These are phyloP conservation scores for Isatis lusitanica DNA, from an alignment of 441 rosid genomes.

Conservation along the genomic window DNA sequence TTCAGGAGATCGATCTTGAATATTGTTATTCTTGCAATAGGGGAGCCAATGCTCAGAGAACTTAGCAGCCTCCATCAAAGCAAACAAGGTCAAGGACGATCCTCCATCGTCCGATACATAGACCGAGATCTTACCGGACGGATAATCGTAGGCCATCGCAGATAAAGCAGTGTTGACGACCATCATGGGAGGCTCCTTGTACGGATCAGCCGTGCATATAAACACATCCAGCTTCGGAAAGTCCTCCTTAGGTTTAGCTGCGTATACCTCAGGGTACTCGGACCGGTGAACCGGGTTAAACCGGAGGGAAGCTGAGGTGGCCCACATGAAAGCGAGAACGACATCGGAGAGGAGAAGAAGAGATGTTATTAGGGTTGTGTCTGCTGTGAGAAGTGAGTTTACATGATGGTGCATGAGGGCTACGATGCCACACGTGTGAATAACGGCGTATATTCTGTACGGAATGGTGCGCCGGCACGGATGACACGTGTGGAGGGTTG, in stretches of 20 bases:
- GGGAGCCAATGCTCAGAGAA: constrained; percentile 61
- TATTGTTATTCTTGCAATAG: constrained; percentile 40
- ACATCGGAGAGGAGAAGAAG: constrained; percentile 54
- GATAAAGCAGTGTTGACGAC: constrained; percentile 77
- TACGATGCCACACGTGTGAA: constrained; percentile 50
- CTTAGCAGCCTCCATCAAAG: constrained; percentile 44
- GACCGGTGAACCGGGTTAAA: constrained; percentile 42
- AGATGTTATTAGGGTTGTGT: constrained; percentile 20
- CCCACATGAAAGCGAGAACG: constrained; percentile 72
- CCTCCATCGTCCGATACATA: constrained; percentile 68
- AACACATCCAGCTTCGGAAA: constrained; percentile 64
- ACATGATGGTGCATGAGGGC: constrained; percentile 52
- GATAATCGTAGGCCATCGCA: constrained; percentile 78
- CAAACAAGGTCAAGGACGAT: constrained; percentile 47
- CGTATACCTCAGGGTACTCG: constrained; percentile 52
- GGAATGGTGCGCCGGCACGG: constrained; percentile 42
- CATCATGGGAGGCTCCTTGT: constrained; percentile 74
- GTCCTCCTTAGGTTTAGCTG: constrained; percentile 22
- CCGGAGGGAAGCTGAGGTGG: constrained; percentile 37
- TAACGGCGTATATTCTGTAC: constrained; percentile 49
- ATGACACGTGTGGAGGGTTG: constrained; percentile 44
- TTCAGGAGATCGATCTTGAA: constrained; percentile 47
- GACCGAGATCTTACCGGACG: constrained; percentile 61
- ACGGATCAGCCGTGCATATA: constrained; percentile 88
- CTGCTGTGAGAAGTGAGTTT: constrained; percentile 37